These are phyloP conservation scores for Cicer pinnatifidum DNA, from an alignment of 306 rosid genomes.

Conservation along the genomic window DNA sequence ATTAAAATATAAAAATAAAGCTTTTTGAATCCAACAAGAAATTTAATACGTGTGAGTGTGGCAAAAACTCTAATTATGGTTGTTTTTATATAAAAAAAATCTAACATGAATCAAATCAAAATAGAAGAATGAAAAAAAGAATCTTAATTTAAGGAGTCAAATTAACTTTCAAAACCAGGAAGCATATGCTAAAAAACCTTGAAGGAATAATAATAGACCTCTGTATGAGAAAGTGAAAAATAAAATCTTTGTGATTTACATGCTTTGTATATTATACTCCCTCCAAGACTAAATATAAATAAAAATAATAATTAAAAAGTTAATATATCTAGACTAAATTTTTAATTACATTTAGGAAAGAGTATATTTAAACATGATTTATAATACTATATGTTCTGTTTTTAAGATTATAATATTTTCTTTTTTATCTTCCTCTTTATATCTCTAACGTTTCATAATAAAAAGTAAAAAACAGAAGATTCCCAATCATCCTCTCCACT, in stretches of 20 bases:
- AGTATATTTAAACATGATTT: too few relatives aligned
- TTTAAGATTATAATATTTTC: neutral
- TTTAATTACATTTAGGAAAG: too few relatives aligned
- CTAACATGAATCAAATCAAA: conserved; percentile 57
- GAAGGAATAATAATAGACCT: conserved; percentile 33
- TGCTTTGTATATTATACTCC: neutral
- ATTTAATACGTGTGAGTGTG: neutral
- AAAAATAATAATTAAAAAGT: too few relatives aligned
- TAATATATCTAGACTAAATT: too few relatives aligned
- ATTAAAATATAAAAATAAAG: conserved; percentile 3
- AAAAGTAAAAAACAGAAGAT: conserved; percentile 50
- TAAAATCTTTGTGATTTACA: neutral
- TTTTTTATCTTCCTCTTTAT: conserved; percentile 1
- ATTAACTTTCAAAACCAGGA: conserved; percentile 49
- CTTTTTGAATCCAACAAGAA: conserved; percentile 48
- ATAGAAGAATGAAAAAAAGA: conserved; percentile 58
- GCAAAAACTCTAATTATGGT: neutral
- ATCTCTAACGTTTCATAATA: neutral
- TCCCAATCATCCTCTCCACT: conserved; percentile 83
- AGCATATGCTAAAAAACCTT: conserved; percentile 41
- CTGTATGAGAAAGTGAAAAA: neutral
- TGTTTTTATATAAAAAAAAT: neutral
- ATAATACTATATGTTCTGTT: neutral
- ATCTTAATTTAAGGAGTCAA: conserved; percentile 63
- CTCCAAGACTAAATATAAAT: too few relatives aligned